Conservation (phyloP, 179 eudicot species). For the Pouteria campechiana region DNA sequence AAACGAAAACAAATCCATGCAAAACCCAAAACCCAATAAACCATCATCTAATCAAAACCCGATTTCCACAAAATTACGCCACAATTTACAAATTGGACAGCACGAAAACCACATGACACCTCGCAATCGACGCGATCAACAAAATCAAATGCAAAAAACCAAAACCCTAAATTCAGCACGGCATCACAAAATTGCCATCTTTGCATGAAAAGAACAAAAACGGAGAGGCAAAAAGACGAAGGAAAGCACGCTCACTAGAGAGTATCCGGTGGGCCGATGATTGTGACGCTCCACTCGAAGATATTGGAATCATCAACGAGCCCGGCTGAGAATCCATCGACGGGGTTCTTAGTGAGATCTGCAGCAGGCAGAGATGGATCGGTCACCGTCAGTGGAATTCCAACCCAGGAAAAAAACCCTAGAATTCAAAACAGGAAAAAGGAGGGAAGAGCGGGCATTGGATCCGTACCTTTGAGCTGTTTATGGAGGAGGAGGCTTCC, state of each 20-base stretch:
- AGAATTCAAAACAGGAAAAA: neutral
- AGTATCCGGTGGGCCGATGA: constrained; percentile 73
- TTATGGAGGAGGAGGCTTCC: constrained; percentile 37
- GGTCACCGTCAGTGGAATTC: neutral
- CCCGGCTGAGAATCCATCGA: constrained; percentile 97
- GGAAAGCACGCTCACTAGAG: constrained; percentile 26
- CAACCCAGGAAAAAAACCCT: neutral
- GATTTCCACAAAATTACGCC: too few species aligned
- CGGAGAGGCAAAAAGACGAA: too few species aligned
- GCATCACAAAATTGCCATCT: too few species aligned
- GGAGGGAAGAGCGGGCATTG: neutral
- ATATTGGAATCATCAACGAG: constrained; percentile 59
- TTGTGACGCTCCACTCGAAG: constrained; percentile 78
- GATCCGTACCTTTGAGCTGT: constrained; percentile 25
- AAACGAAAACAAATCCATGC: too few species aligned
- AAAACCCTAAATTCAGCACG: too few species aligned
- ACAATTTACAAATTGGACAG: too few species aligned
- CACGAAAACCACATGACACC: too few species aligned
- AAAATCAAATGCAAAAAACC: too few species aligned
- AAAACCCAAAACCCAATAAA: too few species aligned
- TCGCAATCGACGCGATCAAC: too few species aligned
- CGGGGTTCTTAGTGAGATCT: constrained; percentile 79
- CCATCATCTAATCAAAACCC: too few species aligned
- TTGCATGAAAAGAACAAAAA: too few species aligned
- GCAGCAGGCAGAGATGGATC: neutral